These are phyloP conservation scores for Leptographium lundbergii DNA, from an alignment of 2,329 filamentous ascomycete genomes.

Conservation along the genomic window DNA sequence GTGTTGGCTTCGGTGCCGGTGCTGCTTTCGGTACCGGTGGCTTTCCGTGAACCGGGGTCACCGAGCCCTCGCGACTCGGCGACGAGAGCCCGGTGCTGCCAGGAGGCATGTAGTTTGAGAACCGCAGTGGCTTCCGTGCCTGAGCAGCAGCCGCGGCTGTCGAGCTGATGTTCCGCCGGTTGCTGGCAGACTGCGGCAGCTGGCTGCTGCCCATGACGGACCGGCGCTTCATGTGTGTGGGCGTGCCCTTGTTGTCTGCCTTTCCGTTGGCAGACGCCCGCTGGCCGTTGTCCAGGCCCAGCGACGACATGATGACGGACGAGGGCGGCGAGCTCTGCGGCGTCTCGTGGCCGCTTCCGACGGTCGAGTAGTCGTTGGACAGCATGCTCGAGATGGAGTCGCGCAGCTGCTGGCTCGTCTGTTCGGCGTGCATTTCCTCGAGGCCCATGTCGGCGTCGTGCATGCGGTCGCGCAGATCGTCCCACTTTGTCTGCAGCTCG, in stretches of 20 bases:
- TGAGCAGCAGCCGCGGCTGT: conserved; percentile 24
- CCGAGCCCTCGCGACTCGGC: conserved; percentile 28
- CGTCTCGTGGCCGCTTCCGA: conserved; percentile 57
- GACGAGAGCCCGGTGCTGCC: conserved; percentile 13
- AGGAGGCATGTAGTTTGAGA: conserved; percentile 4
- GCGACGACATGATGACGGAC: conserved; percentile 45
- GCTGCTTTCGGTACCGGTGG: neutral
- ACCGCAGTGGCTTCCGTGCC: conserved; percentile 27
- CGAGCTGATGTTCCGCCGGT: conserved; percentile 32
- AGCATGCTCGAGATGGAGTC: conserved; percentile 91
- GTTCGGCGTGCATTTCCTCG: conserved; percentile 53
- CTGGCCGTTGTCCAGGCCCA: conserved; percentile 31
- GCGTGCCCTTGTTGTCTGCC: conserved; percentile 20
- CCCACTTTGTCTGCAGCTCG: conserved; percentile 76
- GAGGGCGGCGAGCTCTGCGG: conserved; percentile 55
- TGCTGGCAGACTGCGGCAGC: conserved; percentile 30
- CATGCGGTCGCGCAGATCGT: conserved; percentile 63
- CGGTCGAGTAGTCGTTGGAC: conserved; percentile 64
- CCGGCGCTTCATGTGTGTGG: conserved; percentile 27
- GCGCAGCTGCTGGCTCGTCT: conserved; percentile 60
- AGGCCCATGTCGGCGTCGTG: conserved; percentile 61
- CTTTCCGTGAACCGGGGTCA: conserved; percentile 28
- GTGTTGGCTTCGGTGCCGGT: conserved; percentile 6
- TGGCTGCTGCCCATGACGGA: conserved; percentile 34
- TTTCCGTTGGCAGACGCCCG: conserved; percentile 15